These are phyloP conservation scores for Kluyveromyces sp. DNA, from an alignment of 1,139 yeast genomes.

Conservation along the genomic window DNA sequence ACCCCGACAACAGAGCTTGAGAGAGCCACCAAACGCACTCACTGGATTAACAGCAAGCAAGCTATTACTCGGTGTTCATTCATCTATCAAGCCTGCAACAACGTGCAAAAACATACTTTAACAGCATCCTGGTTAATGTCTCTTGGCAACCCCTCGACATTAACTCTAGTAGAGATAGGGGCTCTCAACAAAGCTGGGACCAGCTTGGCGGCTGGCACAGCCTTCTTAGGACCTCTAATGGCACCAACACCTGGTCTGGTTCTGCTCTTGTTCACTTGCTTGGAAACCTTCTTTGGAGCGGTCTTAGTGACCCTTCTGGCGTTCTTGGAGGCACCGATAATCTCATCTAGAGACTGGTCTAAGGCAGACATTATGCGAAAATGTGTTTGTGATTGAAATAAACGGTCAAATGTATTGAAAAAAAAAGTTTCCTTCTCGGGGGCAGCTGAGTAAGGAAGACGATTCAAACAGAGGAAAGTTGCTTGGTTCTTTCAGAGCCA, in stretches of 20 bases:
- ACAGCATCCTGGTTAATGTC: conserved; percentile 72
- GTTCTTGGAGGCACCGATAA: conserved; percentile 56
- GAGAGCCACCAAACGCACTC: background rate
- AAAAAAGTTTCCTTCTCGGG: background rate
- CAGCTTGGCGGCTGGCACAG: conserved; percentile 22
- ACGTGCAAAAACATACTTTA: conserved; percentile 55
- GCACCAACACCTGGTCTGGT: conserved; percentile 20
- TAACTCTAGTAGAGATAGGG: conserved; percentile 62
- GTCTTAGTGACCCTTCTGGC: conserved; percentile 28
- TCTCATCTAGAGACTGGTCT: conserved; percentile 94
- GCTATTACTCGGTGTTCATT: background rate
- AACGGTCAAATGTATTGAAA: conserved; percentile 1
- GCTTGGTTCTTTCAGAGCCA: background rate
- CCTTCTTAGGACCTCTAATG: conserved; percentile 36
- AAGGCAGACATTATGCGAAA: conserved; percentile 47
- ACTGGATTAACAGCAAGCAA: background rate
- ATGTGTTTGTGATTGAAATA: background rate
- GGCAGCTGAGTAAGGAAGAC: background rate
- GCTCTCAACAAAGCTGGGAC: conserved; percentile 38
- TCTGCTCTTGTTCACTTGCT: conserved; percentile 26
- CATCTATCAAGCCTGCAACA: background rate
- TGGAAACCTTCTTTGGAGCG: conserved; percentile 28
- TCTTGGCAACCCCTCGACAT: conserved; percentile 70
- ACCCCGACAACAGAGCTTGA: too few species aligned
- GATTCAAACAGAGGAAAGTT: background rate